These are phyloP conservation scores for Suhomyces anneliseae DNA, from an alignment of 1,139 yeast species.

Conservation along the genomic window DNA sequence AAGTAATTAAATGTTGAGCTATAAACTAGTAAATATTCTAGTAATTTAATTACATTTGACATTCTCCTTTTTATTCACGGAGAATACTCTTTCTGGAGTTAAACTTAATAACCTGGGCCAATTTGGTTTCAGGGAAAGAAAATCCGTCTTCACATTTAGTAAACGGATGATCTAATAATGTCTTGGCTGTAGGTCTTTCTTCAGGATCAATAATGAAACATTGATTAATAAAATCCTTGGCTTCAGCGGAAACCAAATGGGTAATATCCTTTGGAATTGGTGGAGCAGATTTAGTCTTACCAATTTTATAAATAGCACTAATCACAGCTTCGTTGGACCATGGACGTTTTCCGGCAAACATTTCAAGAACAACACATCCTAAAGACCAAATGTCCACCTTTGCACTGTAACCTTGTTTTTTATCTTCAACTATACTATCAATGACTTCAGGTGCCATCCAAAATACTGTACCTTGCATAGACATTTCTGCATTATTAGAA, in stretches of 20 bases:
- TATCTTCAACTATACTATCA: conserved; percentile 70
- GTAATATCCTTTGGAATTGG: conserved; percentile 90
- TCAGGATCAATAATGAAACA: conserved; percentile 86
- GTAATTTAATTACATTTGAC: too few species aligned
- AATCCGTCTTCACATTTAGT: conserved; percentile 50
- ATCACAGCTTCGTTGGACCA: conserved; percentile 82
- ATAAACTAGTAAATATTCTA: too few species aligned
- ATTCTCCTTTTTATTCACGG: neutral
- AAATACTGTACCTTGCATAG: conserved; percentile 92
- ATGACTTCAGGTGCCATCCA: conserved; percentile 99
- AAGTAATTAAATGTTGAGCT: too few species aligned
- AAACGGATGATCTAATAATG: conserved; percentile 63
- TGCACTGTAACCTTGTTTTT: conserved; percentile 92
- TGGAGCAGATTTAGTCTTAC: conserved; percentile 76
- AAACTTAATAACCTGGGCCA: conserved; percentile 50
- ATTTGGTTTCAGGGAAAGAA: conserved; percentile 60
- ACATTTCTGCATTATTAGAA: conserved; percentile 90
- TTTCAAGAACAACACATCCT: conserved; percentile 94
- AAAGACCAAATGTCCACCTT: conserved; percentile 91
- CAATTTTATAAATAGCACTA: conserved; percentile 77
- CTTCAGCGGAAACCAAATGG: conserved; percentile 60
- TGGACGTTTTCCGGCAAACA: conserved; percentile 86
- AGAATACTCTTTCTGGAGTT: conserved; percentile 28
- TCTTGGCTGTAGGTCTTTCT: conserved; percentile 81
- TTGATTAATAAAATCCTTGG: conserved; percentile 66